Base-by-base conservation (phyloP, 306 rosid genomes). In the Rubus idaeus region DNA sequence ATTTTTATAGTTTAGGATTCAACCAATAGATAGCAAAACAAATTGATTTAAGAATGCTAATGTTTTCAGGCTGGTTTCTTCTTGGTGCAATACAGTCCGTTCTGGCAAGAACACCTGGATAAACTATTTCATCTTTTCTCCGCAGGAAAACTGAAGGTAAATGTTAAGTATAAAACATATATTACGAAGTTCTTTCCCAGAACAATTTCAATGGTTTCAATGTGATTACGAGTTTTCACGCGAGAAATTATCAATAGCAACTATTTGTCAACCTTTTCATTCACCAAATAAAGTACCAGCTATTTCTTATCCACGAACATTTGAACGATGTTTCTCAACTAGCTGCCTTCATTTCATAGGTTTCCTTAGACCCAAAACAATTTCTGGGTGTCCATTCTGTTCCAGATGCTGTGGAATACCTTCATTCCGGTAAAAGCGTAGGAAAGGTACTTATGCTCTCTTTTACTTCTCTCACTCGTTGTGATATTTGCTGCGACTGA, bases 391-490 rank as follows among this genome's bases (percentile, higher is more conserved):
- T 95, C 44, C 66, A 75, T 66, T 86, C 98, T 11, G 93, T 88
- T 45, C 89, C 91, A 4, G 93, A 95, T 65, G 98, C 98, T 6
- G 97, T 95, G 17, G 98, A 95, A 81, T 86, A 95, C 83, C 96
- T 95, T 78, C 97, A 95, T 84, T 95, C 98, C 26, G 98, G 98
- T 9, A 88, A 88, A 83, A 95, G 98, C 76, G 91, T 92, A 35
- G 98, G 98, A 64, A 95, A 95, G 98, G 98, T 95, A 92, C 58
- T 61, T 76, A 52, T 61, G 68, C 45, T 47, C 16, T 5, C 37
- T 51, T 21, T 49, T 44, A 57, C 44, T 65, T 4, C 21, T 46
- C 51, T 77, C 65, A 69, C 3, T 47, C 50, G 58, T 8, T 51
- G 14, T 58, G 60, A 9, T 26, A 53, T 11, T 35, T 20, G 8